phyloP scores from a whole-genome alignment of 2,329 filamentous ascomycete genomes.

The Neonectria punicea region DNA sequence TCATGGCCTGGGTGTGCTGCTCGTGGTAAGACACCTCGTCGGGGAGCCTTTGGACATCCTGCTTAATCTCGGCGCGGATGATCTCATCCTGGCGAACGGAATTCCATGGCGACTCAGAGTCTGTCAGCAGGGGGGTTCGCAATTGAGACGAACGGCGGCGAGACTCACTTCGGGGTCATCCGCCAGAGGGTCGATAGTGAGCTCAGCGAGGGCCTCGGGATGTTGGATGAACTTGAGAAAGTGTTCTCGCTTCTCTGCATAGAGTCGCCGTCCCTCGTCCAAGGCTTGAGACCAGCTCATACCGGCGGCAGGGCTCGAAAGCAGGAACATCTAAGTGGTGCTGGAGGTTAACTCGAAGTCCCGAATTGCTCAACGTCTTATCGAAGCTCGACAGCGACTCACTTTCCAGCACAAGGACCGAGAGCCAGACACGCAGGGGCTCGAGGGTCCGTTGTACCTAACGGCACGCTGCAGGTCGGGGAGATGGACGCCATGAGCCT shows the following conservation, averaged over 20 bases:
- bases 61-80: constrained; percentile 86
- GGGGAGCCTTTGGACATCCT: constrained; percentile 93
- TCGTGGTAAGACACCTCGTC: constrained; percentile 92
- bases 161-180: constrained; percentile 73
- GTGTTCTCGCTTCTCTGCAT: constrained; percentile 76
- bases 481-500: constrained; percentile 66
- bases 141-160: neutral
- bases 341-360: neutral
- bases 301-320: constrained; percentile 75
- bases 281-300: constrained; percentile 76
- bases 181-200: constrained; percentile 82
- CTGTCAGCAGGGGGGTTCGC: constrained; percentile 21
- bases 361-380: neutral
- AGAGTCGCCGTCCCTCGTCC: constrained; percentile 76
- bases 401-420: constrained; percentile 96
- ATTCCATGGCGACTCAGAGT: constrained; percentile 85
- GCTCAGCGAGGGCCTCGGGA: constrained; percentile 78
- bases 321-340: constrained; percentile 74
- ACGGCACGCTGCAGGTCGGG: constrained; percentile 73
- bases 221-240: constrained; percentile 86
- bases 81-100: constrained; percentile 86
- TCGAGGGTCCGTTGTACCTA: constrained; percentile 66
- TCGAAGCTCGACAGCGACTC: constrained; percentile 2
- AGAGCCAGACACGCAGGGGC: constrained; percentile 76
- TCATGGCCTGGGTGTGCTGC: constrained; percentile 78